Percentiles rank a stretch among this genome's conserved stretches.
phyloP scores from a whole-genome alignment of 345 rosid genomes.

The Camelina laxa region DNA sequence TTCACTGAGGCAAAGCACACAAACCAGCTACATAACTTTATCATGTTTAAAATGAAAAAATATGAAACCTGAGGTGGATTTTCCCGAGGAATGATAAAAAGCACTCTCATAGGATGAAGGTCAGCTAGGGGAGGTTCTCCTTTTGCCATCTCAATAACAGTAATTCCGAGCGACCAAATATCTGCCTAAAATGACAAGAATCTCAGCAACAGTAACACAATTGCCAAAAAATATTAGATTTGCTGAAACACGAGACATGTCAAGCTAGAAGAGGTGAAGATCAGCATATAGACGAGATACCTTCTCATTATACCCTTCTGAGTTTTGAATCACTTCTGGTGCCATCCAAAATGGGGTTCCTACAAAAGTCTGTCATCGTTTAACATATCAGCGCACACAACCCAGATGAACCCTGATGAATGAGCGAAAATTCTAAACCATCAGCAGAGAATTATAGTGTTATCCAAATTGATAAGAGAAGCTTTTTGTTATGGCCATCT shows the following conservation, averaged over 20 bases:
- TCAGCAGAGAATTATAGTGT: conserved; percentile 16
- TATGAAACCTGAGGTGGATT: conserved; percentile 92
- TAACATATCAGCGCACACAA: conserved; percentile 52
- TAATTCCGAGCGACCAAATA: conserved; percentile 98
- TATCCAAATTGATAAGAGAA: conserved; percentile 1
- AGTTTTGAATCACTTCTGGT: conserved; percentile 98
- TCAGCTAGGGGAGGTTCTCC: conserved; percentile 99
- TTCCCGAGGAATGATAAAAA: conserved; percentile 97
- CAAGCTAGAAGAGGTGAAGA: conserved; percentile 18
- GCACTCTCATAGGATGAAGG: conserved; percentile 99
- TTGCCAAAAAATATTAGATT: conserved; percentile 11
- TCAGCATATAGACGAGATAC: conserved; percentile 45
- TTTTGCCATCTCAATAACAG: conserved; percentile 98
- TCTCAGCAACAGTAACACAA: conserved; percentile 14
- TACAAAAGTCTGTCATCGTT: conserved; percentile 84
- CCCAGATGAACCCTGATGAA: conserved; percentile 1
- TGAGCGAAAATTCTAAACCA: conserved; percentile 21
- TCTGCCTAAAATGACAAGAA: conserved; percentile 73
- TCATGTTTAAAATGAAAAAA: conserved; percentile 36
- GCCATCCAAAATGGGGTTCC: conserved; percentile 99
- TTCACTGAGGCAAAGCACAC: neutral
- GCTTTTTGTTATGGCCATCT: conserved; percentile 20
- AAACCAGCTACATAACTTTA: conserved; percentile 16
- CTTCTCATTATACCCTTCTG: conserved; percentile 97
- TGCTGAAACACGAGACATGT: conserved; percentile 21